Evolutionary conservation across 208 protist species (phyloP).

Genomic region (Acanthamoeba divionensis): DNA sequence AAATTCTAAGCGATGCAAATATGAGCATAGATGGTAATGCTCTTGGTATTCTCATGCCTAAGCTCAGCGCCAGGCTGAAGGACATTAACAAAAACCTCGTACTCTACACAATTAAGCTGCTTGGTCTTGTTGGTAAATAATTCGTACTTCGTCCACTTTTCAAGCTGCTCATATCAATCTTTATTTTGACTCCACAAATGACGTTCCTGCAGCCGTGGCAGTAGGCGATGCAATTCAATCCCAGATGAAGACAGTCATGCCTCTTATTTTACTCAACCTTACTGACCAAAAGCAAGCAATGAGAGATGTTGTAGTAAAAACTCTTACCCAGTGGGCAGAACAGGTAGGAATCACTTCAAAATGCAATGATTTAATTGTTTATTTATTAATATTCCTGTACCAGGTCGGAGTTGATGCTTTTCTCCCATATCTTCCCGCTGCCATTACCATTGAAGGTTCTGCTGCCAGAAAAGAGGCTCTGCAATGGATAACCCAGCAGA

Average conservation of each 20-base stretch:
- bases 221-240: conserved; percentile 17
- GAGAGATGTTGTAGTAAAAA: conserved; percentile 9
- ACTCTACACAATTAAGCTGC: conserved; percentile 31
- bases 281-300: conserved; percentile 59
- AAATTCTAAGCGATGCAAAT: conserved; percentile 29
- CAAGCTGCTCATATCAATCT: too few relatives aligned
- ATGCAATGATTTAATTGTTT: too few relatives aligned
- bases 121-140: too few relatives aligned
- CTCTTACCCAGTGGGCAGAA: conserved; percentile 9
- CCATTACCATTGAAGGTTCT: conserved; percentile 1
- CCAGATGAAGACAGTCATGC: too few relatives aligned
- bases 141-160: too few relatives aligned
- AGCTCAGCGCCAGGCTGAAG: conserved; percentile 47
- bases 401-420: conserved; percentile 6
- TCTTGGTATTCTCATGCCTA: neutral
- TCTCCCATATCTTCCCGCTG: neutral
- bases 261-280: neutral
- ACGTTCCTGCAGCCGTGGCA: conserved; percentile 42
- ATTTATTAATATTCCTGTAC: too few relatives aligned
- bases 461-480: neutral
- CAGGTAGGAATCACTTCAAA: too few relatives aligned
- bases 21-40: conserved; percentile 18
- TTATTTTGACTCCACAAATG: too few relatives aligned
- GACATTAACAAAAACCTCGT: conserved; percentile 68
- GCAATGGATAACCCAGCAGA: neutral